Conservation (phyloP, 1,139 yeast species). For the Saccharomyces hybrid region DNA sequence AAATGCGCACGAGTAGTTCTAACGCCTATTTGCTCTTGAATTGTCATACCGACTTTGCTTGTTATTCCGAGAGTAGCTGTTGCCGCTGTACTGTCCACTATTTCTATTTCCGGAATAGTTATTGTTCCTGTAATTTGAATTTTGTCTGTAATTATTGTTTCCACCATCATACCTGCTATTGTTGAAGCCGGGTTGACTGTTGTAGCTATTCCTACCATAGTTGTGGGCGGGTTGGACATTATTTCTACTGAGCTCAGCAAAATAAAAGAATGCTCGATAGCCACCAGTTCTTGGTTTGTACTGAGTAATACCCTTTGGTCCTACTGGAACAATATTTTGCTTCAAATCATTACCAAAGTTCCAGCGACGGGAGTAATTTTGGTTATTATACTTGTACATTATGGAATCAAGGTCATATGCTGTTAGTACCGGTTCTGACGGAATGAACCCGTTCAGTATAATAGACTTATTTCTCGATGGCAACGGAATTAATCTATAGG, state of each 20-base stretch:
- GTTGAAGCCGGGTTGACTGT: constrained; percentile 3
- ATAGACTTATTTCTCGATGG: constrained; percentile 63
- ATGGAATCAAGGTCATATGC: constrained; percentile 66
- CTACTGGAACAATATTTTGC: constrained; percentile 30
- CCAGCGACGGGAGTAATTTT: constrained; percentile 22
- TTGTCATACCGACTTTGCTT: not conserved
- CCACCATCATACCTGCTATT: constrained; percentile 6
- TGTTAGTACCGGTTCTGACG: constrained; percentile 53
- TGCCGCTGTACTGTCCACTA: constrained; percentile 1
- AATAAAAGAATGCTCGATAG: constrained; percentile 33
- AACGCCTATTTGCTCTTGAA: not conserved
- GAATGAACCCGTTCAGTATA: constrained; percentile 71
- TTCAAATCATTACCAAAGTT: constrained; percentile 27
- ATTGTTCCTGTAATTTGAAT: constrained; percentile 13
- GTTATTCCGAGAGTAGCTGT: not conserved
- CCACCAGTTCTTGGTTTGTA: constrained; percentile 39
- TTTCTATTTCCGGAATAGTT: not conserved
- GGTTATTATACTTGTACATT: constrained; percentile 33
- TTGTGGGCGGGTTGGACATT: constrained; percentile 12
- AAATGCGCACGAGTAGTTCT: not conserved
- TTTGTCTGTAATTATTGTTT: constrained; percentile 6
- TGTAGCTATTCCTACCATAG: not conserved
- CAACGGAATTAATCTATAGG: constrained; percentile 53
- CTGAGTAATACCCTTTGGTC: constrained; percentile 35
- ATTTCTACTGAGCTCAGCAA: constrained; percentile 19